These are phyloP conservation scores for Thielaviopsis euricoi DNA, from an alignment of 2,329 filamentous ascomycete species.

Conservation along the genomic window DNA sequence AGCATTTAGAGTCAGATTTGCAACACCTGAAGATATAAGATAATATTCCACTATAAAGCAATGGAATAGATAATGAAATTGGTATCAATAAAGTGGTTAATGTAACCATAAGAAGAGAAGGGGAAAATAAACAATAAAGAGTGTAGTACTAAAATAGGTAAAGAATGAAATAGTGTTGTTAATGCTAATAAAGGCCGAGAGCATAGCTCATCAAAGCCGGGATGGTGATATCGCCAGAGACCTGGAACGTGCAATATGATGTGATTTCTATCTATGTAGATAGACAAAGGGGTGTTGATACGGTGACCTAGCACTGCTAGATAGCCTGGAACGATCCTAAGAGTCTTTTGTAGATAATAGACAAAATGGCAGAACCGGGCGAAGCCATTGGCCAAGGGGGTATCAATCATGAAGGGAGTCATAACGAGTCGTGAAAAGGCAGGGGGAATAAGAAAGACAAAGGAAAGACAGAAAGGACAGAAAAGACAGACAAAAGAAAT, in stretches of 20 bases:
- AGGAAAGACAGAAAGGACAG: neutral
- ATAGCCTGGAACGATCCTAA: neutral
- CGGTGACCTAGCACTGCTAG: neutral
- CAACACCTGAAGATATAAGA: neutral
- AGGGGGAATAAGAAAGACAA: neutral
- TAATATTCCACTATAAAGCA: neutral
- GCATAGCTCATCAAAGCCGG: neutral
- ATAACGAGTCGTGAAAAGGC: neutral
- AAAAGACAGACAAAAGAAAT: neutral
- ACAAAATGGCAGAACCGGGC: too few species aligned
- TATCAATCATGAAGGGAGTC: neutral
- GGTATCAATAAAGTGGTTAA: slow-evolving; percentile 2
- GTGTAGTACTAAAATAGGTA: neutral
- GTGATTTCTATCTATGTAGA: neutral
- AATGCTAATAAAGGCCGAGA: neutral
- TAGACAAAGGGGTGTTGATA: neutral
- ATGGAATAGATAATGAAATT: neutral
- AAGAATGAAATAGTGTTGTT: neutral
- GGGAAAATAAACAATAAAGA: neutral
- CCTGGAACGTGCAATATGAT: neutral
- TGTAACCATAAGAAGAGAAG: neutral
- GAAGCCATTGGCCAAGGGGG: neutral
- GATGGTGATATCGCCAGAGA: neutral
- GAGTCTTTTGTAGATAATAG: too few species aligned
- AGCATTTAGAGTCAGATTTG: neutral